A percentile compares a stretch with the other conserved stretches of the same genome.
Conservation (phyloP, 306 rosid species). For the Ormosia emarginata region DNA sequence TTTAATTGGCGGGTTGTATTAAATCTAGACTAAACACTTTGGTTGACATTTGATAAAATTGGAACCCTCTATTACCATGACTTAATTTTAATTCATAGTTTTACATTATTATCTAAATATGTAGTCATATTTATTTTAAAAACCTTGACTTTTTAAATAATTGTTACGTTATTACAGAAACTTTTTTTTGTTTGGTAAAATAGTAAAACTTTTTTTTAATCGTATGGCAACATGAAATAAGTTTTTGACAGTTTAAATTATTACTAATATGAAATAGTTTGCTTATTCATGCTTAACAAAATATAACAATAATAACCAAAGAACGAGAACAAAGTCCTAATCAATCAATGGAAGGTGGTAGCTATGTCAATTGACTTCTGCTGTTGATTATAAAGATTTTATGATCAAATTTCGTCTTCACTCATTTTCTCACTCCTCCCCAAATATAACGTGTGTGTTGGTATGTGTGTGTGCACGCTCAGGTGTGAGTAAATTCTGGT, state of each 20-base stretch:
- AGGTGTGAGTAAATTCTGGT: too few relatives aligned
- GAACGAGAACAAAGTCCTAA: not conserved
- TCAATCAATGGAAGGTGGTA: not conserved
- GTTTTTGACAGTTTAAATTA: not conserved
- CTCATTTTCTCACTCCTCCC: too few relatives aligned
- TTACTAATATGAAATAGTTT: not conserved
- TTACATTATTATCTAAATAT: not conserved
- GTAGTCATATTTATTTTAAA: too few relatives aligned
- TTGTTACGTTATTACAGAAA: too few relatives aligned
- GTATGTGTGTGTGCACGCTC: too few relatives aligned
- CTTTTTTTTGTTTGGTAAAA: too few relatives aligned
- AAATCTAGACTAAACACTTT: not conserved
- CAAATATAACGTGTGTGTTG: too few relatives aligned
- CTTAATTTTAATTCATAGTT: not conserved
- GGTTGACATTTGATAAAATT: not conserved
- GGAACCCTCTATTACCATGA: not conserved
- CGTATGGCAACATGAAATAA: not conserved
- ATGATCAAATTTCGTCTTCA: too few relatives aligned
- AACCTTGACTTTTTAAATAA: too few relatives aligned
- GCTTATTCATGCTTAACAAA: not conserved
- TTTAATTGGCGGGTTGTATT: not conserved
- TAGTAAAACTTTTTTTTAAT: too few relatives aligned
- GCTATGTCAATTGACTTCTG: too few relatives aligned
- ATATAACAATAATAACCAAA: not conserved
- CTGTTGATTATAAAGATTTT: too few relatives aligned